phyloP scores from a whole-genome alignment of 129 eudicot species.

The Flaveria robusta region DNA sequence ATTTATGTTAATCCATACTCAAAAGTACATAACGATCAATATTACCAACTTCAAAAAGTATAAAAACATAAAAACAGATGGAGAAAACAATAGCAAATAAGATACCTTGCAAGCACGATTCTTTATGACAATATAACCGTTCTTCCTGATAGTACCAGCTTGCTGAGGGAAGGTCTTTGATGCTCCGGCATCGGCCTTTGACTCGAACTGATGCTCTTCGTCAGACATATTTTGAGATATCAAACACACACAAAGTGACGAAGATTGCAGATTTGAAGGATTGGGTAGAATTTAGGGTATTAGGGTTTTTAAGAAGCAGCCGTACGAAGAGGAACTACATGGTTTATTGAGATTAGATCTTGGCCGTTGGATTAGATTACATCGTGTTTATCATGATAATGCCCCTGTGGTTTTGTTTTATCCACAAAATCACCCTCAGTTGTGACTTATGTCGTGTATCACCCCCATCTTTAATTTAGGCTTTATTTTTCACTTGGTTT shows the following conservation, averaged over 20 bases:
- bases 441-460: not conserved
- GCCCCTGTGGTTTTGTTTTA: constrained; percentile 17
- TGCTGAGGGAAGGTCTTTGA: constrained; percentile 74
- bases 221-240: constrained; percentile 49
- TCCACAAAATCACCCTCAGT: not conserved
- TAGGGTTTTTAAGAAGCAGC: constrained; percentile 38
- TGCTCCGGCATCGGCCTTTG: constrained; percentile 73
- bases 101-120: constrained; percentile 75
- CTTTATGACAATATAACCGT: constrained; percentile 65
- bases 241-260: constrained; percentile 23
- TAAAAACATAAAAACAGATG: not conserved
- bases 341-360: constrained; percentile 9
- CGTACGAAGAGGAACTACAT: constrained; percentile 22
- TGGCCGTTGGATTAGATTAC: constrained; percentile 27
- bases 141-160: constrained; percentile 72
- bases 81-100: not conserved
- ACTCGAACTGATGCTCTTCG: constrained; percentile 80
- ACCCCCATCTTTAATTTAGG: not conserved
- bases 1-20: not conserved
- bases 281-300: constrained; percentile 15
- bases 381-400: not conserved
- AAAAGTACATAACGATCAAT: constrained; percentile 10
- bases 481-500: not conserved
- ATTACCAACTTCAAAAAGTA: not conserved
- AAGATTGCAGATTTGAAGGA: constrained; percentile 20